Conservation (phyloP, 1,284 basidiomycete genomes). For the Agroathelia rolfsii region DNA sequence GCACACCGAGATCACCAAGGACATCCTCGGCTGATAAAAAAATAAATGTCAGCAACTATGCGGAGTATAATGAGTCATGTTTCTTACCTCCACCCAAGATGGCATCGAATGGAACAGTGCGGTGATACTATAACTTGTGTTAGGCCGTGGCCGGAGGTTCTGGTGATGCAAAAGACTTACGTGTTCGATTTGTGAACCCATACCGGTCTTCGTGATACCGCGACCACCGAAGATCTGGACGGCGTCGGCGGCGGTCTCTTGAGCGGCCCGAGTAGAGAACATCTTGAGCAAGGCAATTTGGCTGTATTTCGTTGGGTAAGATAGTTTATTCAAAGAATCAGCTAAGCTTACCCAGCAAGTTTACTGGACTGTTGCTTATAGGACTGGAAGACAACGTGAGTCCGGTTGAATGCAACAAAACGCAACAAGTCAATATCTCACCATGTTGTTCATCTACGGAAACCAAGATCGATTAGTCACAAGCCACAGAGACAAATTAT, state of each 20-base stretch:
- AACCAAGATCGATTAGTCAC: slow-evolving; percentile 4
- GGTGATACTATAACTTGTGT: slow-evolving; percentile 35
- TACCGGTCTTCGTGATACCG: slow-evolving; percentile 41
- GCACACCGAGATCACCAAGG: slow-evolving; percentile 52
- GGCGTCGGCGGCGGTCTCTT: slow-evolving; percentile 33
- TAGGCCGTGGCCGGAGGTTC: slow-evolving; percentile 1
- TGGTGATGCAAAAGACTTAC: slow-evolving; percentile 23
- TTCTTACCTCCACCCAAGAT: slow-evolving; percentile 39
- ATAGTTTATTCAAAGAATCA: background rate
- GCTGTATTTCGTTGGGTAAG: slow-evolving; percentile 6
- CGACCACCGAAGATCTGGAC: slow-evolving; percentile 46
- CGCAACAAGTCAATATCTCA: too few relatives aligned
- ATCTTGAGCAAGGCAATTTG: slow-evolving; percentile 35
- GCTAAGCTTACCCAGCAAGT: slow-evolving; percentile 17
- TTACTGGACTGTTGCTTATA: slow-evolving; percentile 35
- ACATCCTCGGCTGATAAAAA: slow-evolving; percentile 42
- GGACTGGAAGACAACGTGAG: slow-evolving; percentile 12
- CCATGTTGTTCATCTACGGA: slow-evolving; percentile 14
- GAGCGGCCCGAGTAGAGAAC: slow-evolving; percentile 18
- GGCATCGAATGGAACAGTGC: slow-evolving; percentile 44
- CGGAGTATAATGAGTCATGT: too few relatives aligned
- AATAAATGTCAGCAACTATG: too few relatives aligned
- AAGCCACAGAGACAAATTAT: slow-evolving; percentile 29
- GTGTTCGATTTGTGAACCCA: slow-evolving; percentile 47
- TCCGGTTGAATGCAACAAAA: background rate